These are phyloP conservation scores for Diaporthe sp. DNA, from an alignment of 2,329 filamentous ascomycete genomes.

Conservation along the genomic window DNA sequence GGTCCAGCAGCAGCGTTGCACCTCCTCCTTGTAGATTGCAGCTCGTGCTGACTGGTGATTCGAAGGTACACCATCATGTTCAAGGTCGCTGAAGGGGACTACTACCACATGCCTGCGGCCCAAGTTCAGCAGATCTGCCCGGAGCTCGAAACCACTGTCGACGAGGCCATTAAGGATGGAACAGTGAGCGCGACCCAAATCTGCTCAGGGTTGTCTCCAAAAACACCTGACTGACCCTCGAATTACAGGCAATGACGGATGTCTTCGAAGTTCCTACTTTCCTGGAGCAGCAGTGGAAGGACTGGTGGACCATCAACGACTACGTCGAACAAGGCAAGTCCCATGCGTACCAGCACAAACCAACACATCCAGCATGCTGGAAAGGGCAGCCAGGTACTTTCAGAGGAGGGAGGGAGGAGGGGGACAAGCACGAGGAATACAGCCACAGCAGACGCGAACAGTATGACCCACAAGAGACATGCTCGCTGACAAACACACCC, in stretches of 20 bases:
- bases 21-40: too few relatives aligned
- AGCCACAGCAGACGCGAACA: not conserved
- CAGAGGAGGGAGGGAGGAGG: not conserved
- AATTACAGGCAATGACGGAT: not conserved
- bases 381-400: too few relatives aligned
- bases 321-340: not conserved
- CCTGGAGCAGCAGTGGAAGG: not conserved
- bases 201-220: accelerated
- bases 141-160: not conserved
- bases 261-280: not conserved
- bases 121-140: not conserved
- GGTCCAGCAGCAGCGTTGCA: not conserved
- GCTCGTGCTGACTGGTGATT: not conserved
- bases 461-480: not conserved
- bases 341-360: not conserved
- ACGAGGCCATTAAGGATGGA: not conserved
- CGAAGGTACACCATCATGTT: not conserved
- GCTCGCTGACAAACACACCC: not conserved
- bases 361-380: too few relatives aligned
- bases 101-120: not conserved
- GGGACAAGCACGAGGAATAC: not conserved
- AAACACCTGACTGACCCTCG: not conserved
- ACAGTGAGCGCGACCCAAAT: not conserved
- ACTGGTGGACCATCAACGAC: not conserved
- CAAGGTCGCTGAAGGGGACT: not conserved